A percentile compares a stretch with the other conserved stretches of the same genome.
phyloP scores from a whole-genome alignment of 2,329 filamentous ascomycete species.

The Venturia aucupariae region DNA sequence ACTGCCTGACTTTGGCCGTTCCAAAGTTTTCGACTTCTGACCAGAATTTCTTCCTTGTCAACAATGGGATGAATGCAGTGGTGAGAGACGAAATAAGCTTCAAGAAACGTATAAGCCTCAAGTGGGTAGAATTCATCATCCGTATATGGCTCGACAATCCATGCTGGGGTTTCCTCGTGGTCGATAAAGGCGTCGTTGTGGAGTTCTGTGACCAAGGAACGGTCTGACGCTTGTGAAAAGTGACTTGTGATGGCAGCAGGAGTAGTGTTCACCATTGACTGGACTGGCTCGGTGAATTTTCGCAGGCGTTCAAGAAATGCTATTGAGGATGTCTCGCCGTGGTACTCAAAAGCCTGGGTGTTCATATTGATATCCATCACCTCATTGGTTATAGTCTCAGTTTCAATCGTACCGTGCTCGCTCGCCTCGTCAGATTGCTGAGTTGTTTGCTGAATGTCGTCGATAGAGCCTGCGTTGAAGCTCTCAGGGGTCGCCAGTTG shows the following conservation, averaged over 20 bases:
- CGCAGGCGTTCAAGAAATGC: conserved; percentile 37
- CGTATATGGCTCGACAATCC: conserved; percentile 15
- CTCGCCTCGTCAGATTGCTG: conserved; percentile 11
- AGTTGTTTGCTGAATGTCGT: neutral
- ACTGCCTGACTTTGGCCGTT: conserved; percentile 25
- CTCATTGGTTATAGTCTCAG: conserved; percentile 17
- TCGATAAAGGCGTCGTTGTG: conserved; percentile 38
- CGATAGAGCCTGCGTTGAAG: neutral
- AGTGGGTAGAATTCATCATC: conserved; percentile 32
- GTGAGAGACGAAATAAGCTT: conserved; percentile 40
- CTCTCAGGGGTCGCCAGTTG: conserved; percentile 4
- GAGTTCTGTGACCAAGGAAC: conserved; percentile 35
- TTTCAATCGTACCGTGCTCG: conserved; percentile 17
- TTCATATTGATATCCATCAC: conserved; percentile 37
- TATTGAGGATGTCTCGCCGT: conserved; percentile 39
- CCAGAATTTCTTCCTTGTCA: conserved; percentile 36
- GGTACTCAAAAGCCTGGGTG: conserved; percentile 39
- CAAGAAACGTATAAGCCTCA: conserved; percentile 37
- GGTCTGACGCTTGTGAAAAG: conserved; percentile 20
- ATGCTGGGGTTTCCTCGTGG: conserved; percentile 12
- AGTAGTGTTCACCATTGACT: neutral
- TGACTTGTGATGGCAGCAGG: conserved; percentile 13
- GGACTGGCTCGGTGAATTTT: conserved; percentile 16
- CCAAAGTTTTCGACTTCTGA: conserved; percentile 37
- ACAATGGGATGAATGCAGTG: conserved; percentile 41